Base-by-base conservation (phyloP, 1,284 basidiomycete species). In the Ustanciosporium gigantosporum region DNA sequence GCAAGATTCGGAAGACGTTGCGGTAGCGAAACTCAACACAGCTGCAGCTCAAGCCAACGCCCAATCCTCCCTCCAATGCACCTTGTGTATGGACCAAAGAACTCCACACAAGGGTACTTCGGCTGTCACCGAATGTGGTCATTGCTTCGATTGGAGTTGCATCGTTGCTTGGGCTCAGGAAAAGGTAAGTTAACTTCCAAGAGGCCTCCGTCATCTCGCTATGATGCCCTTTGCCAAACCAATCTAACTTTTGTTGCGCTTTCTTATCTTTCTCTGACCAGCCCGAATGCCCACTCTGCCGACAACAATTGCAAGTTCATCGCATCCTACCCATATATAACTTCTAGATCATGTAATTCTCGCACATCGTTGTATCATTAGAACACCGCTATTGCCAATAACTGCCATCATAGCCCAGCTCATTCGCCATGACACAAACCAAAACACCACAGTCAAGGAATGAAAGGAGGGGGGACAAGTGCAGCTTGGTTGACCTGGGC, bases 111-210 rank as follows among this genome's bases (percentile, higher is more conserved):
- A 51, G 9, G 66, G 74, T 53, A 52, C 66, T 87, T 85, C 87
- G 43, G 88, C 88, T 65, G 87, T 89, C 21, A 95, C 92, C 0
- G 91, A 94, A 75, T 95, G 92, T 69, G 92, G 92, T 0, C 92
- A 95, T 79, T 79, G 94, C 36, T 95, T 94, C 79, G 93, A 91
- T 74, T 96, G 92, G 92, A 85, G 82, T 56, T 96, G 92, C 76
- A 89, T 95, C 41, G 84, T 88, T 36, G 85, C 88, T 38, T 89
- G 92, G 92, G 85, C 86, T 8, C 81, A 88, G 71, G 91, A 95
- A 79, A 95, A 93, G 85, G 80, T 47, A 41, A n/a, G n/a, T n/a
- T n/a, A n/a, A n/a, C n/a, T n/a, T n/a, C n/a, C n/a, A n/a, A n/a
- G n/a, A n/a, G n/a, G n/a, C n/a, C n/a, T n/a, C n/a, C n/a, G n/a